Evolutionary conservation across 257 asterid species (phyloP), one percentile per base, ranked within the genome.

Genomic region (Ophiorrhiza pumila): DNA sequence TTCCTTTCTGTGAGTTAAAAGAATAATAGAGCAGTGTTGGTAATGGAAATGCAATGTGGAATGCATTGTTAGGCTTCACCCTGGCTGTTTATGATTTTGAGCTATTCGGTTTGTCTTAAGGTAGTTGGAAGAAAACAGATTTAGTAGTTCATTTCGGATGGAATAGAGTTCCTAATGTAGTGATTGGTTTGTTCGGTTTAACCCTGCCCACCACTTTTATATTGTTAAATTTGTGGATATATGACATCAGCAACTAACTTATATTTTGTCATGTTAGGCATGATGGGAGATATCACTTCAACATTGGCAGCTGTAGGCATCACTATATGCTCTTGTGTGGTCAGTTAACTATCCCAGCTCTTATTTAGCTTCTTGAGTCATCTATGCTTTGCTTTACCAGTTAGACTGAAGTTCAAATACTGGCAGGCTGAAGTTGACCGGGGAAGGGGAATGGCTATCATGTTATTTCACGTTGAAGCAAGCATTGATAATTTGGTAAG

Each of bases 211-310:
- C 23, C 31, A 17, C 18, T 0, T 32, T 56, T 25, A 18, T 25
- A 32, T 71, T 72, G 18, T 55, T n/a, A 52, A 65, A 41, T 45
- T 45, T 31, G 18, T 50, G 49, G 39, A 27, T 12, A 29, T 61
- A 49, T 62, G 15, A 45, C 31, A 66, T 29, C 25, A 46, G 71
- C 17, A 65, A n/a, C 49, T 72, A 45, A 65, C 69, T 37, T 53
- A 70, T 71, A 78, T 61, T 62, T 37, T 12, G 17, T 45, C 53
- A 39, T 64, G 34, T 69, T 82, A 93, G 98, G 97, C 65, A 90
- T 93, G 92, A 86, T 93, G 95, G 98, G 91, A 1, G 98, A 93
- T 71, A 70, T 91, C 78, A 87, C 97, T 58, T 74, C 95, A 74
- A 88, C 91, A 68, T 81, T 93, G 75, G 89, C 96, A 74, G 91